phyloP scores from a whole-genome alignment of 352 stramenopile species.

The Ophiocytium majus region DNA sequence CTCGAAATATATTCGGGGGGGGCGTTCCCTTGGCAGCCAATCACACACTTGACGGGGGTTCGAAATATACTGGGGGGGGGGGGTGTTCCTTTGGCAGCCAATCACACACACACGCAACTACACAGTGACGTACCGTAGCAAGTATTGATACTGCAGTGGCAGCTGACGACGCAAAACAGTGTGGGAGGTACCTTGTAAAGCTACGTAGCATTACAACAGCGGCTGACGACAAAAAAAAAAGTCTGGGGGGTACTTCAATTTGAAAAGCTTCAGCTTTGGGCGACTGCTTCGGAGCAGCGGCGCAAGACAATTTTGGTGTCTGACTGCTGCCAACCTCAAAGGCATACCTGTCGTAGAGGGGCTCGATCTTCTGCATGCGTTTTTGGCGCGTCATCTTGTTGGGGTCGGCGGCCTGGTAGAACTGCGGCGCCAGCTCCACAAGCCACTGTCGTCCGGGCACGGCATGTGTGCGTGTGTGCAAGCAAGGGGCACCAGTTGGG shows the following conservation, averaged over 20 bases:
- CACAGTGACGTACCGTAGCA: too few relatives aligned
- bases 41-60: too few relatives aligned
- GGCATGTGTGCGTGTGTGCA: too few relatives aligned
- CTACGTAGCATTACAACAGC: not conserved
- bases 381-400: slow-evolving; percentile 95
- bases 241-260: not conserved
- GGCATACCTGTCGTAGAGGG: slow-evolving; percentile 81
- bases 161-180: too few relatives aligned
- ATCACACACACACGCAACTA: too few relatives aligned
- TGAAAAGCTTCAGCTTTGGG: not conserved
- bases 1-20: too few relatives aligned
- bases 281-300: not conserved
- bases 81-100: too few relatives aligned
- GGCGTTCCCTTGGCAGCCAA: too few relatives aligned
- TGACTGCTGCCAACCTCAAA: not conserved
- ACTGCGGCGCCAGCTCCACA: slow-evolving; percentile 88
- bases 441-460: slow-evolving; percentile 88
- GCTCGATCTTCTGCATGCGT: slow-evolving; percentile 98
- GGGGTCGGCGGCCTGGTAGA: slow-evolving; percentile 94
- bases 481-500: too few relatives aligned
- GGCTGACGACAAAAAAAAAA: not conserved
- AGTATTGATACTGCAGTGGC: too few relatives aligned
- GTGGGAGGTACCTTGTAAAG: not conserved
- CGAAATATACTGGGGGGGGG: too few relatives aligned
- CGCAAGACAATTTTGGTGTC: not conserved